Base-by-base conservation (phyloP, 1,284 basidiomycete genomes). In the Ganoderma lucidum region DNA sequence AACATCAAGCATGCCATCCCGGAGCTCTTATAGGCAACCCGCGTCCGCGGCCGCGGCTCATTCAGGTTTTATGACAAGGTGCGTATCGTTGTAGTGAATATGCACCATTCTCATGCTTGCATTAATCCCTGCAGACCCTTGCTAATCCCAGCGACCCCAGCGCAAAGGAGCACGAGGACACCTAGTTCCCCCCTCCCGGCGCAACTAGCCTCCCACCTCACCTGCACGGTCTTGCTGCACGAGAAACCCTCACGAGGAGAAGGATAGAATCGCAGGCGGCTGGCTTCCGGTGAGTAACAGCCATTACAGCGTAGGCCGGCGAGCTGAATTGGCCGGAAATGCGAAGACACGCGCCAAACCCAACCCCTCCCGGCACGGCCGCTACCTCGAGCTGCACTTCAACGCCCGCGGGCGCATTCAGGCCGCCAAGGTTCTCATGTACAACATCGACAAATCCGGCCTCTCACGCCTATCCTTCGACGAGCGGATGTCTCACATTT, bases 61-160 rank as follows among this genome's bases (percentile, higher is more conserved):
- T 99, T 96, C 82, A 98, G 98, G 81, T 88, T 98, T 56, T 99
- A 99, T 80, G 97, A 99, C 85, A 99, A 99, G 85, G 95, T 94
- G 71, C 63, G 89, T 84, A 6, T 23, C 19, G 48, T n/a, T 37
- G 35, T 12, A n/a, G n/a, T 35, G 32, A 15, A 30, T 42, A 23
- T 45, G 23, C 41, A 63, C 51, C 12, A 17, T 37, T 17, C 69
- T 62, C 48, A 66, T 51, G 42, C 6, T 19, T 35, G 30, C 68
- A 87, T 97, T 77, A 98, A 98, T 81, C 96, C 96, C 10, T 90
- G 93, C 83, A 94, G 79, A 83, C 88, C 2, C 88, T 97, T 55
- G 90, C 91, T 63, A 94, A 90, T 78, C 85, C 92, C 60, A 95
- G 92, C 82, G 95, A 98, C 78, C 86, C 87, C 76, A 92, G 86